Base-by-base conservation (phyloP, 2,329 filamentous ascomycete species). In the Ophiostoma quercus region DNA sequence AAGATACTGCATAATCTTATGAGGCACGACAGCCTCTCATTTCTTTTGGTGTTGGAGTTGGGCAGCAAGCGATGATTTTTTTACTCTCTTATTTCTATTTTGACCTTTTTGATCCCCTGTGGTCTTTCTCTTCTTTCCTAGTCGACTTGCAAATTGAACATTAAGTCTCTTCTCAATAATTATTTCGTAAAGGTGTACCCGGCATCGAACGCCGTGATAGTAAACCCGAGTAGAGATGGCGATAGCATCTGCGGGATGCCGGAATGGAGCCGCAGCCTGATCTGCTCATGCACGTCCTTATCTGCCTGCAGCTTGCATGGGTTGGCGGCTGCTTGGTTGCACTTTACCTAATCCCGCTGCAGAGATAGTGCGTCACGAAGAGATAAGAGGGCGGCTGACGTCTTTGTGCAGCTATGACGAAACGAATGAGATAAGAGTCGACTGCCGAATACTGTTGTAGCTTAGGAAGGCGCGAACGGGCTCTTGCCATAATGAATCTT, bases 351-450 rank as follows among this genome's bases (percentile, higher is more conserved):
- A 47, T 47, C 43, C 43, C 43, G 43, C 43, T n/a, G 43, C 6
- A 47, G 43, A n/a, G 43, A n/a, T 47, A 47, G 43, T n/a, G 43
- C 9, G 8, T 5, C 6, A 3, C 11, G 9, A 11, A 29, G 2
- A 57, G 25, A 62, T 62, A 32, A 29, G 25, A 25, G 2, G 25
- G 8, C 14, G 25, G 57, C 25, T 62, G 57, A 62, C 57, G 57
- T 32, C 25, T 32, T 62, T 25, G 57, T 62, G 57, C 57, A 62
- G 25, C 11, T 62, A 62, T 62, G 57, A 57, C 51, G 51, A 62
- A 32, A 32, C 25, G 57, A 62, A 62, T 62, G 25, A 62, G 57
- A 62, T 62, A 62, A 62, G 57, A 62, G n/a, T 11, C 34, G 34
- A 34, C 34, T 41, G 39, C 39, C 39, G 11, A 51, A 16, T 51